Evolutionary conservation across 164 flowering plant genomes (phyloP), one percentile per base, ranked within the genome.

Genomic region (Aristolochia fimbriata): DNA sequence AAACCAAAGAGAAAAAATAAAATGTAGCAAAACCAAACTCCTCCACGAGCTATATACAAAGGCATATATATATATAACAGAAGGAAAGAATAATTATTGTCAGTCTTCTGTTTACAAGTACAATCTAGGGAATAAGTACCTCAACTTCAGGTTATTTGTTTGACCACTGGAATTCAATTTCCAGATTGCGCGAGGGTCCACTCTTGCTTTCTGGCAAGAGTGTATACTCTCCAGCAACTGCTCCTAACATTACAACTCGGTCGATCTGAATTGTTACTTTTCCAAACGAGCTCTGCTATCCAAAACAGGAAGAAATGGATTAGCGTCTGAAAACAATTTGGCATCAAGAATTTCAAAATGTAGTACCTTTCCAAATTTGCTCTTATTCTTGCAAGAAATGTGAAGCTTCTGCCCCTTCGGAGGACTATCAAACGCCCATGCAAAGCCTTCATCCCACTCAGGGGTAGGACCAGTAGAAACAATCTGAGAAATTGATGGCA

Each of bases 321-420:
- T 46, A 65, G 57, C 45, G 53, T 27, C 12, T 31, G n/a, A n/a
- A 9, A 57, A 21, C n/a, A 9, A 30, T 43, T 25, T 47, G 21
- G n/a, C 22, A 53, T 20, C 17, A 21, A 15, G 62, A 67, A 31
- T n/a, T 8, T 20, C 41, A 15, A 23, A 16, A 30, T 20, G 6
- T 27, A n/a, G 76, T 76, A 88, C 99, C 96, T 94, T 94, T 58
- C 99, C 99, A 75, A 94, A 79, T 77, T 91, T 94, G 91, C 99
- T 94, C 78, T 91, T 94, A 64, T 94, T 94, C 75, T 94, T 94
- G 84, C 99, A 94, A 47, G 99, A 88, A 48, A 94, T 94, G 59
- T 90, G 96, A 61, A 93, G 92, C 73, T 93, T 93, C 75, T 93
- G 99, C 65, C 99, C 97, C 68, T 89, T 89, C 2, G 98, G 98